Base-by-base conservation (phyloP, 352 stramenopile species). In the Pythium sukuiense region DNA sequence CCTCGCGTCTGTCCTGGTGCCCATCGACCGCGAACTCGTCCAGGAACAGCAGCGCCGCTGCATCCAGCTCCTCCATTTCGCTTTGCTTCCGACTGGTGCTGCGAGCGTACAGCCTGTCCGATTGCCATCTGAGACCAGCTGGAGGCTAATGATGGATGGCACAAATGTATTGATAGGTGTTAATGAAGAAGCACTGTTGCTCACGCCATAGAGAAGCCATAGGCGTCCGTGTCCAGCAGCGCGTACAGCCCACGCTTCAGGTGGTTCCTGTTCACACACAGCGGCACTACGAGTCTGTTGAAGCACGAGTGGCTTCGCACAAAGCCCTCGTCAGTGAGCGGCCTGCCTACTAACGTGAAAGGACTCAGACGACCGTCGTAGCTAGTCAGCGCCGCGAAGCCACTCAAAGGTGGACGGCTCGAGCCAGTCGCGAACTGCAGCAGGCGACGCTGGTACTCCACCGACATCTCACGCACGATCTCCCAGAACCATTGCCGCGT, bases 401-500 rank as follows among this genome's bases (percentile, higher is more conserved):
- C 86, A 8, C 78, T 79, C 39, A 91, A 62, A 26, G 88, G 88
- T 6, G 93, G 85, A 14, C 83, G 86, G 0, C 83, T 79, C 24
- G 81, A 93, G 6, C 88, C 88, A 9, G 88, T 96, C 3, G 82
- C 76, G 53, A 95, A 95, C n/a, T 92, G 71, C 30, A 96, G 69
- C 62, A 96, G 70, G 13, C 83, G 81, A 0, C 83, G 77, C 0
- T 83, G 73, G 50, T 94, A 89, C 61, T 92, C 83, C 54, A 86
- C 88, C 9, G 83, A 76, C 82, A 90, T 90, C 54, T 89, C 82
- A 26, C 88, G 85, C 70, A 99, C 85, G 27, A 98, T 87, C 59
- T 98, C 96, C 97, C 97, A 99, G 70, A 99, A 99, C 96, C 95
- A 99, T 20, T 60, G 60, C 7, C 66, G 71, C 1, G 76, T 72